Evolutionary conservation across 352 stramenopile species (phyloP), one percentile per base, ranked within the genome.

Genomic region (Pythium sukuiense): DNA sequence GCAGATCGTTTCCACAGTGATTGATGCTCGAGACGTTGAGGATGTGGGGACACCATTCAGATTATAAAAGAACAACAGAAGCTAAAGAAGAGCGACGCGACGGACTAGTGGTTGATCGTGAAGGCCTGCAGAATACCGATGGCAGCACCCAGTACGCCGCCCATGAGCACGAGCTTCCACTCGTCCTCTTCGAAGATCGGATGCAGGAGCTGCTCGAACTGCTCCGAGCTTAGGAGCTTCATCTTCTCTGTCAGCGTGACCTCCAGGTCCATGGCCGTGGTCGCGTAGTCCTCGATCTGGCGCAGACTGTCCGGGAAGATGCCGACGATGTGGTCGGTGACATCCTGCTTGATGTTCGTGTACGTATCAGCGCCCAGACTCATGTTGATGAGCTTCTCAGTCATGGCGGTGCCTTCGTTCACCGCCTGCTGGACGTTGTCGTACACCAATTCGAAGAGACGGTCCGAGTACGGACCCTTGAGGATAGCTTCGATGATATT

Each of bases 131-230:
- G 57, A 64, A 97, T 69, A 45, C 96, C 96, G 55, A 98, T 97
- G 14, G 87, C 63, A 35, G 96, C 73, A 39, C 97, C 97, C 6
- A 99, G 81, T 20, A 94, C 84, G 24, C 95, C 96, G 43, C 97
- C 97, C 73, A 99, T 96, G 54, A 98, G 73, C 73, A 99, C 98
- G 2, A 99, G 81, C 64, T 98, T 98, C 80, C 97, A 98, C 85
- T 99, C 97, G 72, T 99, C 97, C 68, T 99, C 96, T 73, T 99
- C 88, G 76, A 99, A 99, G 18, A 98, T 97, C 12, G 97, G 97
- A 69, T 99, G 97, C 63, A 99, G 76, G 27, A 99, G 74, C 49
- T 96, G 81, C 74, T 99, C 97, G 73, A 99, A 99, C 72, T 98
- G 87, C 39, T 81, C 78, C 14, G 77, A 93, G 27, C 74, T 89